phyloP scores from a whole-genome alignment of 768 basidiomycete genomes.

The Suillus decipiens region DNA sequence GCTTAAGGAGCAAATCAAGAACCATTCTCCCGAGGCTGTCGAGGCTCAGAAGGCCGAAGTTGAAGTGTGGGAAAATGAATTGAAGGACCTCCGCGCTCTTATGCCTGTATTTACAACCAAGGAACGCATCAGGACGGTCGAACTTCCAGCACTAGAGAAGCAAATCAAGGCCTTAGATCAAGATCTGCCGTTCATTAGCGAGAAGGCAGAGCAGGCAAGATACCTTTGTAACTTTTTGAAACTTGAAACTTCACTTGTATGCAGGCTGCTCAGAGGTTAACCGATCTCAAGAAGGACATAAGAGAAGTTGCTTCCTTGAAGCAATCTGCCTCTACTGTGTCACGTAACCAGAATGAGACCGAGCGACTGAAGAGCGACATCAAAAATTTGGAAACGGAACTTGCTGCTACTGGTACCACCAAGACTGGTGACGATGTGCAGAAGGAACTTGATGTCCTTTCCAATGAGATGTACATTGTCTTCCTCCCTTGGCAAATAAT shows the following conservation, averaged over 20 bases:
- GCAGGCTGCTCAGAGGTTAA: slow-evolving; percentile 56
- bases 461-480: slow-evolving; percentile 60
- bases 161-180: slow-evolving; percentile 60
- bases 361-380: slow-evolving; percentile 64
- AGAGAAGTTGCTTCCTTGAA: slow-evolving; percentile 63
- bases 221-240: slow-evolving; percentile 5
- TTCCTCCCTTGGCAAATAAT: slow-evolving; percentile 3
- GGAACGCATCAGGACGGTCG: slow-evolving; percentile 54
- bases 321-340: slow-evolving; percentile 59
- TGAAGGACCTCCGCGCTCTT: slow-evolving; percentile 58
- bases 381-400: slow-evolving; percentile 61
- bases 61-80: slow-evolving; percentile 58
- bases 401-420: slow-evolving; percentile 70
- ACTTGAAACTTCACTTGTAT: slow-evolving; percentile 5
- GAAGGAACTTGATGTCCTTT: slow-evolving; percentile 64
- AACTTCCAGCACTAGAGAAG: slow-evolving; percentile 68
- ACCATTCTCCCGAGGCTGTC: slow-evolving; percentile 47
- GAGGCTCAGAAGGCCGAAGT: slow-evolving; percentile 49
- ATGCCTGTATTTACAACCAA: slow-evolving; percentile 56
- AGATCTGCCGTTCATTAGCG: slow-evolving; percentile 51
- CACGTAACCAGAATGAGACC: slow-evolving; percentile 60
- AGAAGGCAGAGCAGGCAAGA: slow-evolving; percentile 63
- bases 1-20: slow-evolving; percentile 66
- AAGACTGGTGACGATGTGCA: slow-evolving; percentile 89
- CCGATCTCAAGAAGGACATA: slow-evolving; percentile 55